Conservation (phyloP, 225 moss, liverwort and hornwort genomes). For the Asterella californica region DNA sequence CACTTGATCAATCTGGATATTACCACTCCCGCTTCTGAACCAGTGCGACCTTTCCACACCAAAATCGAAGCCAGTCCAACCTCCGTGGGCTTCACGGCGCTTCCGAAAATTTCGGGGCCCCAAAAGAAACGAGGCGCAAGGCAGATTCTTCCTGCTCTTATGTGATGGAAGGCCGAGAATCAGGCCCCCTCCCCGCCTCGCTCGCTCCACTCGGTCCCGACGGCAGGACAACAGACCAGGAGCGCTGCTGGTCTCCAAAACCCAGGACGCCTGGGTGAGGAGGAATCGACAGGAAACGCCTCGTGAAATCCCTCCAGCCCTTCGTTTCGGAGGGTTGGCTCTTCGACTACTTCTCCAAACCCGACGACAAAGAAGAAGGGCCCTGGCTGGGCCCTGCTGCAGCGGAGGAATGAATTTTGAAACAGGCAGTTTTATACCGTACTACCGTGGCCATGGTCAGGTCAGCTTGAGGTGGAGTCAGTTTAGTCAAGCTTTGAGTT, state of each 20-base stretch:
- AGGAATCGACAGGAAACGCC: not conserved
- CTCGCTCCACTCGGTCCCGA: too few relatives aligned
- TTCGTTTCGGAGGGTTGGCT: too few relatives aligned
- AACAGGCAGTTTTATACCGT: too few relatives aligned
- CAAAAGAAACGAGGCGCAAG: not conserved
- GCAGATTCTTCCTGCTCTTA: not conserved
- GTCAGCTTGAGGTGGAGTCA: not conserved
- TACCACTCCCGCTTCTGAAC: not conserved
- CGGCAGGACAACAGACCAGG: too few relatives aligned
- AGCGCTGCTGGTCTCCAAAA: too few relatives aligned
- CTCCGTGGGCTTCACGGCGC: not conserved
- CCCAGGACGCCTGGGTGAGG: too few relatives aligned
- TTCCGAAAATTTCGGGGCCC: not conserved
- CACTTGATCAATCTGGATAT: not conserved
- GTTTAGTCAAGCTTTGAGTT: not conserved
- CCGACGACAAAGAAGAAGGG: not conserved
- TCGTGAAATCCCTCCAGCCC: not conserved
- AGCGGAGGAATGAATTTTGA: too few relatives aligned
- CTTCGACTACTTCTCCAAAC: not conserved
- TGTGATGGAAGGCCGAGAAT: not conserved
- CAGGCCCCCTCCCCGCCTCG: not conserved
- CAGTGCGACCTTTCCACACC: conserved; percentile 7
- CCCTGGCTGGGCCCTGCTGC: too few relatives aligned
- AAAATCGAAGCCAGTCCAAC: not conserved
- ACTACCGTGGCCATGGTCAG: too few relatives aligned